Base-by-base conservation (phyloP, 2,329 filamentous ascomycete genomes). In the Colletotrichum theobromicola region DNA sequence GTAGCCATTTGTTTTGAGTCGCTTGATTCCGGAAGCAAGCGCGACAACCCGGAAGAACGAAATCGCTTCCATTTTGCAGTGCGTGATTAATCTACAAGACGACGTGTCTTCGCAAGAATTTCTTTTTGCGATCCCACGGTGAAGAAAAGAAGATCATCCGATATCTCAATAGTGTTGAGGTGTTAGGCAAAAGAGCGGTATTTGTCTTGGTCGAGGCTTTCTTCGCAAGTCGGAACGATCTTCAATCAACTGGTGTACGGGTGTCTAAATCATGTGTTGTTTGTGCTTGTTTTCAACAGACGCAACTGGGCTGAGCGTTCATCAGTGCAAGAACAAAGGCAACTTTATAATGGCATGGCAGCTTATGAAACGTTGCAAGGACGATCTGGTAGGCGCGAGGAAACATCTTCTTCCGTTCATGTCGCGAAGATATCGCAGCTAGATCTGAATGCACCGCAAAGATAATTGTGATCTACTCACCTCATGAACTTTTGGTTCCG, bases 351-450 rank as follows among this genome's bases (percentile, higher is more conserved):
- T 46, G 42, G 13, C 42, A 21, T 46, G n/a, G n/a, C 9, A 21
- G 7, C 21, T 10, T 1, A 50, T 10, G n/a, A 21, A 50, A 50
- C 13, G 21, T 9, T 46, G 7, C 4, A 5, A 21, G 10, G 12
- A 50, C 10, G 42, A 7, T 10, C 4, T 7, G 10, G 4, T 12
- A 0, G 42, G 42, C 42, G n/a, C 13, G 13, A 50, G 10, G 6
- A 3, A 50, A 12, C 6, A 50, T 7, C 8, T 9, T 32, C n/a
- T 13, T 13, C n/a, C n/a, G n/a, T 50, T 7, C 5, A 13, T 50
- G 10, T 4, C n/a, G n/a, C 0, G 12, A 7, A 21, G 13, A 6
- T 6, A n/a, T 7, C 13, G 2, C 42, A 21, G 42, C 7, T 2
- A 50, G 10, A 9, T 6, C n/a, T 21, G n/a, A 50, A 50, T 13